Percentiles rank a stretch among this genome's conserved stretches.
These are phyloP conservation scores for Trebouxia sp. DNA, from an alignment of 139 green algal species.

Conservation along the genomic window DNA sequence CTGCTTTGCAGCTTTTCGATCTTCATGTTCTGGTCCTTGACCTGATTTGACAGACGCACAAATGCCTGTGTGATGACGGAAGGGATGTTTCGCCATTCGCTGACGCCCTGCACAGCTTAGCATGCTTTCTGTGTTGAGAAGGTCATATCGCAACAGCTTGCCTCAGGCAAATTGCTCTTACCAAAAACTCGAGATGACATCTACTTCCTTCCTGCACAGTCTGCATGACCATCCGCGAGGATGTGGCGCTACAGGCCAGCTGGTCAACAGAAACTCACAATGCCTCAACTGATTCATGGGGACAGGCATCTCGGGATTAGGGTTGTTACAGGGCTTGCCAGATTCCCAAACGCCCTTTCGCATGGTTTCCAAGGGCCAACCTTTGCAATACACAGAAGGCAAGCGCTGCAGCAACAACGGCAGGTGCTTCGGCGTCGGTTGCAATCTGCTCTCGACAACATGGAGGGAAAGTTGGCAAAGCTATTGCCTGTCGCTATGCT, in stretches of 20 bases:
- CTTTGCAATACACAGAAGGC: background rate
- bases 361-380: background rate
- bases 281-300: background rate
- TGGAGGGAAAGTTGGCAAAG: too few relatives aligned
- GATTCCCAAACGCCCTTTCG: background rate
- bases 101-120: background rate
- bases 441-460: too few relatives aligned
- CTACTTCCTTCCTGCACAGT: background rate
- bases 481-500: too few relatives aligned
- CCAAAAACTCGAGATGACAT: background rate
- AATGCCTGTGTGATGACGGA: slow-evolving; percentile 17
- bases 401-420: background rate
- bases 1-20: background rate
- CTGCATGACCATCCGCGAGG: background rate
- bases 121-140: too few relatives aligned
- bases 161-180: background rate
- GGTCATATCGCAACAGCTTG: too few relatives aligned
- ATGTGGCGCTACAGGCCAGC: background rate
- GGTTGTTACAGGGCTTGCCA: background rate
- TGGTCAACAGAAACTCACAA: background rate
- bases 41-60: background rate
- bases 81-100: slow-evolving; percentile 14
- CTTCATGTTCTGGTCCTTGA: background rate
- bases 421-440: background rate
- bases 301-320: background rate